phyloP scores from a whole-genome alignment of 2,329 filamentous ascomycete genomes.

The Lomentospora prolificans region DNA sequence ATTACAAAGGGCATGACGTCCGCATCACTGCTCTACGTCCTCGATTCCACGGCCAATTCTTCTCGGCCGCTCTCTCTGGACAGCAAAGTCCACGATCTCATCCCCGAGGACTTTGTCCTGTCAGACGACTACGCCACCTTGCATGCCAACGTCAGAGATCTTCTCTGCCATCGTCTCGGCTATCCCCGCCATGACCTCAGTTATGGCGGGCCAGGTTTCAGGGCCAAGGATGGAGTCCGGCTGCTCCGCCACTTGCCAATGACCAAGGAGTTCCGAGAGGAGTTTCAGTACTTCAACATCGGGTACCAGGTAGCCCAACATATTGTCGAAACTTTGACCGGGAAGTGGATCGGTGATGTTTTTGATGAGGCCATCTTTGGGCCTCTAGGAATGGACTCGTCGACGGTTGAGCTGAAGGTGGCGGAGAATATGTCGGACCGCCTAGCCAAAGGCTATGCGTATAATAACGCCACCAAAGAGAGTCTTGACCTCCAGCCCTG shows the following conservation, averaged over 20 bases:
- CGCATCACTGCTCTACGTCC: slow-evolving; percentile 37
- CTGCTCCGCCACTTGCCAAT: slow-evolving; percentile 35
- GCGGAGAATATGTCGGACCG: slow-evolving; percentile 16
- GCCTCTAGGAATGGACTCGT: slow-evolving; percentile 36
- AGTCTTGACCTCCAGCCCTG: slow-evolving; percentile 18
- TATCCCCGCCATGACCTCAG: slow-evolving; percentile 31
- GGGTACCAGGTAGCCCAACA: slow-evolving; percentile 37
- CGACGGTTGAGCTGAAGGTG: slow-evolving; percentile 22
- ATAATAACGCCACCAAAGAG: slow-evolving; percentile 17
- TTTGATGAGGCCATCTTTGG: slow-evolving; percentile 31
- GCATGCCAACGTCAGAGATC: slow-evolving; percentile 43
- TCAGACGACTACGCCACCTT: slow-evolving; percentile 33
- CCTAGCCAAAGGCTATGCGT: slow-evolving; percentile 33
- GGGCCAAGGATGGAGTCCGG: slow-evolving; percentile 26
- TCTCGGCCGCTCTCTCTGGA: slow-evolving; percentile 29
- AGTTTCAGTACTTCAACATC: slow-evolving; percentile 39
- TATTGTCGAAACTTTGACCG: slow-evolving; percentile 33
- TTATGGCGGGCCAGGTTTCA: slow-evolving; percentile 21
- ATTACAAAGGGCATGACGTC: slow-evolving; percentile 47
- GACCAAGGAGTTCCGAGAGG: slow-evolving; percentile 31
- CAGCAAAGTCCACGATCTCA: slow-evolving; percentile 33
- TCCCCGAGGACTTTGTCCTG: slow-evolving; percentile 43
- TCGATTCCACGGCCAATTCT: slow-evolving; percentile 29
- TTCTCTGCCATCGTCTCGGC: slow-evolving; percentile 41
- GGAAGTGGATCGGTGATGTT: slow-evolving; percentile 26